Conservation (phyloP, 805 yeast species). For the Monosporozyma servazzii region DNA sequence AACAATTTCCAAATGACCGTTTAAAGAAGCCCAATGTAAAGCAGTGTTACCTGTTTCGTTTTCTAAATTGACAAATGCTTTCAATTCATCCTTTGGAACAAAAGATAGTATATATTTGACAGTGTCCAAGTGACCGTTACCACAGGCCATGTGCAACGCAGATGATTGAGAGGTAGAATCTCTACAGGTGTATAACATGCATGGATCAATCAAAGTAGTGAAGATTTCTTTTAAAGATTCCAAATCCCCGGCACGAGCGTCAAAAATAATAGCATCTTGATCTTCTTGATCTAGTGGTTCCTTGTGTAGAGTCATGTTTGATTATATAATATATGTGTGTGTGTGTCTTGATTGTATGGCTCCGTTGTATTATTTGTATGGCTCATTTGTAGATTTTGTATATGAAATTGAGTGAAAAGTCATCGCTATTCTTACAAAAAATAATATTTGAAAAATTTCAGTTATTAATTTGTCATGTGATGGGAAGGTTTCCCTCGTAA, state of each 20-base stretch:
- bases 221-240: constrained; percentile 66
- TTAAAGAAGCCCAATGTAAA: constrained; percentile 90
- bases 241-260: constrained; percentile 82
- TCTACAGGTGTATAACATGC: constrained; percentile 35
- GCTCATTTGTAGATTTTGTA: not conserved
- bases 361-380: not conserved
- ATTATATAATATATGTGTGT: not conserved
- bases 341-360: not conserved
- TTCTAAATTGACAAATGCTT: constrained; percentile 37
- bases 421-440: not conserved
- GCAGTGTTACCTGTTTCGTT: constrained; percentile 90
- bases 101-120: constrained; percentile 50
- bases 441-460: not conserved
- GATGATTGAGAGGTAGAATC: constrained; percentile 64
- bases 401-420: not conserved
- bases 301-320: constrained; percentile 20
- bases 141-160: constrained; percentile 91
- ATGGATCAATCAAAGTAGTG: constrained; percentile 42
- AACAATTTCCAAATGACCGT: constrained; percentile 72
- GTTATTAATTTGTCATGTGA: not conserved
- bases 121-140: constrained; percentile 77
- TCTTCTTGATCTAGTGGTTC: constrained; percentile 55
- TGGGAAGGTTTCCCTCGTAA: not conserved
- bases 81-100: constrained; percentile 35
- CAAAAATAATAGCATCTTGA: constrained; percentile 70